phyloP scores from a whole-genome alignment of 768 basidiomycete species.

The Agrocybe pediades region DNA sequence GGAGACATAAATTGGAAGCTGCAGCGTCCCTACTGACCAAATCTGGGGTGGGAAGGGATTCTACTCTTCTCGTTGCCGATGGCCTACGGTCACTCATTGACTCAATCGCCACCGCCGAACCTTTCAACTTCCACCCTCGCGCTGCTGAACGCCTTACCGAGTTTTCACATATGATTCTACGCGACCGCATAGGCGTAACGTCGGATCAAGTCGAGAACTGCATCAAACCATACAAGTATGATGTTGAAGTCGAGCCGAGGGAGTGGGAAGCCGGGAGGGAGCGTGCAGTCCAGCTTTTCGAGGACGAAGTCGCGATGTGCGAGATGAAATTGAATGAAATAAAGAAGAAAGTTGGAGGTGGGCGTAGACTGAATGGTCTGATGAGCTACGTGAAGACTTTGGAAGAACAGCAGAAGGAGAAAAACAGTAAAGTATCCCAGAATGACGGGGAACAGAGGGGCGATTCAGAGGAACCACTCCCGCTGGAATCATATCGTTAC shows the following conservation, averaged over 20 bases:
- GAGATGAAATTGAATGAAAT: conserved; percentile 88
- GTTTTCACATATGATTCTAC: conserved; percentile 90
- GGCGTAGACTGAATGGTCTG: conserved; percentile 73
- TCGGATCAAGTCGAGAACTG: conserved; percentile 99
- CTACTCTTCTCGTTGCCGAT: conserved; percentile 93
- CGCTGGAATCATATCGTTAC: conserved; percentile 82
- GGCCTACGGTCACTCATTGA: conserved; percentile 89
- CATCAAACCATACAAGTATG: conserved; percentile 99
- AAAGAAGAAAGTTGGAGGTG: conserved; percentile 84
- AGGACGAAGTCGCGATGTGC: conserved; percentile 82
- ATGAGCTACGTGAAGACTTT: conserved; percentile 79
- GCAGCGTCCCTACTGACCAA: conserved; percentile 93
- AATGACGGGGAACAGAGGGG: conserved; percentile 33
- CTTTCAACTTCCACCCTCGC: conserved; percentile 87
- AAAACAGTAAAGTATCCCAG: conserved; percentile 52
- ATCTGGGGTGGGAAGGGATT: conserved; percentile 92
- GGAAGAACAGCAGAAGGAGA: conserved; percentile 76
- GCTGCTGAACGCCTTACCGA: conserved; percentile 89
- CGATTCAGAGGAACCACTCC: conserved; percentile 40
- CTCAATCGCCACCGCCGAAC: conserved; percentile 84
- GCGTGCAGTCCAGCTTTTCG: conserved; percentile 75
- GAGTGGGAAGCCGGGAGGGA: conserved; percentile 91
- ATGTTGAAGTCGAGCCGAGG: conserved; percentile 89
- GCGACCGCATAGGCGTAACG: conserved; percentile 92
- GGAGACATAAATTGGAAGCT: conserved; percentile 96